Evolutionary conservation across 148 eudicot genomes (phyloP), one percentile per base, ranked within the genome.

Genomic region (Hydrangea macrophylla): DNA sequence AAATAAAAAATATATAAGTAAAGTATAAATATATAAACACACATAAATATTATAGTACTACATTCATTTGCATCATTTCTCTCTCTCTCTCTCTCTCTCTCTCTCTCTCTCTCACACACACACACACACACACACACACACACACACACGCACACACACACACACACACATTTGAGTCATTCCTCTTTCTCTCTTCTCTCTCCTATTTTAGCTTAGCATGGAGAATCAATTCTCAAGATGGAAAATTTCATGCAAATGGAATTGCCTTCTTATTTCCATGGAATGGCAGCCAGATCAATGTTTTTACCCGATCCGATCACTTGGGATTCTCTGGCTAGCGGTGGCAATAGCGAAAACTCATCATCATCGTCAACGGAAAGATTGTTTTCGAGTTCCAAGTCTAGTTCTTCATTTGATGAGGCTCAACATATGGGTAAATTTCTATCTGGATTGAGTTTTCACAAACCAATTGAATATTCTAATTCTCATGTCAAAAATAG

Each of bases 191-290:
- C n/a, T n/a, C n/a, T n/a, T 51, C 28, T 60, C 36, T 58, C 45
- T 55, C n/a, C 28, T 51, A 51, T 25, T 36, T 62, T 61, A 20
- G 55, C 58, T n/a, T 76, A 28, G 69, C 74, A 81, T 81, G 88
- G 85, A 84, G 67, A 56, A 69, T 62, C 83, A 78, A 51, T 63
- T 54, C 65, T 51, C 12, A 78, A 60, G 73, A 26, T 76, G 70
- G 79, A 73, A 48, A 59, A 66, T 65, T 80, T 75, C 70, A 67
- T 64, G 64, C 76, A 74, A n/a, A 73, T 50, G 55, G 70, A 79
- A 33, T 64, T 68, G 9, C 81, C 79, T 56, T 66, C 72, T 28
- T 58, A 58, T 30, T 65, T 67, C 33, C 61, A 64, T 6, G 72
- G 54, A 61, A 62, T 62, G 36, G 45, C 44, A 23, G 53, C 25